These are phyloP conservation scores for Rhinocladiella similis DNA, from an alignment of 2,329 filamentous ascomycete genomes.

Conservation along the genomic window DNA sequence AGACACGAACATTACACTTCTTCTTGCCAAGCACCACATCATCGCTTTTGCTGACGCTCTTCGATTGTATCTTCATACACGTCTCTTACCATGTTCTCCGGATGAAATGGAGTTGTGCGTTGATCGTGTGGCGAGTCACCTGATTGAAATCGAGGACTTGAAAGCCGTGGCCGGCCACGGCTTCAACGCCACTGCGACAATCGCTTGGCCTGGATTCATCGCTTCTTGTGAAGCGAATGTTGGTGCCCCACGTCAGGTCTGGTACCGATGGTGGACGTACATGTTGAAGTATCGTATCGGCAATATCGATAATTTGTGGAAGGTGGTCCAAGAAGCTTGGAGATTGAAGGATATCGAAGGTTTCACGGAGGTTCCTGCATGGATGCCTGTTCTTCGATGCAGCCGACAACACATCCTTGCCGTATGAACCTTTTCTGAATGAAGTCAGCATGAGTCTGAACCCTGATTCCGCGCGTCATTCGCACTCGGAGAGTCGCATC, in stretches of 20 bases:
- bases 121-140: slow-evolving; percentile 17
- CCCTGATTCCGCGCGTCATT: no score
- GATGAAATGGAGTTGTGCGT: slow-evolving; percentile 8
- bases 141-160: slow-evolving; percentile 23
- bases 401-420: slow-evolving; percentile 25
- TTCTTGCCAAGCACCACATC: slow-evolving; percentile 21
- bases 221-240: slow-evolving; percentile 25
- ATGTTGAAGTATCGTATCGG: slow-evolving; percentile 27
- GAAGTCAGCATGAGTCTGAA: no score
- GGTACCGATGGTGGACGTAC: slow-evolving; percentile 25
- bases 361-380: slow-evolving; percentile 15
- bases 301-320: slow-evolving; percentile 26
- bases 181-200: slow-evolving; percentile 23
- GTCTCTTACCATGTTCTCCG: slow-evolving; percentile 12
- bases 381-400: slow-evolving; percentile 23
- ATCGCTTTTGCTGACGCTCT: slow-evolving; percentile 24
- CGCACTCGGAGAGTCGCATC: no score
- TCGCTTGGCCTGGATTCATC: slow-evolving; percentile 30
- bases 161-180: slow-evolving; percentile 18
- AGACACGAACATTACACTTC: slow-evolving; percentile 9
- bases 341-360: slow-evolving; percentile 20
- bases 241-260: slow-evolving; percentile 14
- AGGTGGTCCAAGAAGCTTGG: slow-evolving; percentile 27
- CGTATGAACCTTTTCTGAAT: slow-evolving; percentile 12
- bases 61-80: slow-evolving; percentile 22